These are phyloP conservation scores for Trichoderma asperellum DNA, from an alignment of 2,329 filamentous ascomycete species.

Conservation along the genomic window DNA sequence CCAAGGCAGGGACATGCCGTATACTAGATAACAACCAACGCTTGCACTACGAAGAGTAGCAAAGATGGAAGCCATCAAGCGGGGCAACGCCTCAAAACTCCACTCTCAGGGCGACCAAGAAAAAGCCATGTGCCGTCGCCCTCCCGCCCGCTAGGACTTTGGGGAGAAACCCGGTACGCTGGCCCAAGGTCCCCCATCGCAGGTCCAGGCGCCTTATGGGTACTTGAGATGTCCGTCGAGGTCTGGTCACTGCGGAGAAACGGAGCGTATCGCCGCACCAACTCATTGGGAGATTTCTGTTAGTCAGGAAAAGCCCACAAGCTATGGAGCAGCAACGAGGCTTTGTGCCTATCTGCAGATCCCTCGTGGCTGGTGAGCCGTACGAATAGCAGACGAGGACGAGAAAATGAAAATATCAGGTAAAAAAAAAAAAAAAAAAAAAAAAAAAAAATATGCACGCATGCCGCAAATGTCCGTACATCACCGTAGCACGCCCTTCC, in stretches of 20 bases:
- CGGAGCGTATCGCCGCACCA: background rate
- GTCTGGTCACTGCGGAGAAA: background rate
- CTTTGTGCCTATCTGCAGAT: background rate
- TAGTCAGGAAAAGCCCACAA: background rate
- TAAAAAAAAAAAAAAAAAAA: too few relatives aligned
- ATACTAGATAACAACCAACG: too few relatives aligned
- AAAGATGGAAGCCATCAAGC: background rate
- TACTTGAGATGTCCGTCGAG: background rate
- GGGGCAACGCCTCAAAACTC: constrained; percentile 6
- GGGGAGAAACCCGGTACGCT: background rate
- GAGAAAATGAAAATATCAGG: background rate
- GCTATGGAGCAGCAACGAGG: background rate
- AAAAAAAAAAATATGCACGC: too few relatives aligned
- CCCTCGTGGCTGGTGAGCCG: background rate
- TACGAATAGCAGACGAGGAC: background rate
- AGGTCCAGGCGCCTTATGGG: background rate
- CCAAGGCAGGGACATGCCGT: too few relatives aligned
- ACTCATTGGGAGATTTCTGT: background rate
- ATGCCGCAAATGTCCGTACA: too few relatives aligned
- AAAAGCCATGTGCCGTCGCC: constrained; percentile 29
- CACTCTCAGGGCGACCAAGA: constrained; percentile 22
- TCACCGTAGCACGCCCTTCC: background rate
- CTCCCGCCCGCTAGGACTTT: constrained; percentile 26
- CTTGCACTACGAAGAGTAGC: background rate
- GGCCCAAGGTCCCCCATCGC: background rate